Evolutionary conservation across 2,329 filamentous ascomycete genomes (phyloP).

Genomic region (Lojkania enalia): DNA sequence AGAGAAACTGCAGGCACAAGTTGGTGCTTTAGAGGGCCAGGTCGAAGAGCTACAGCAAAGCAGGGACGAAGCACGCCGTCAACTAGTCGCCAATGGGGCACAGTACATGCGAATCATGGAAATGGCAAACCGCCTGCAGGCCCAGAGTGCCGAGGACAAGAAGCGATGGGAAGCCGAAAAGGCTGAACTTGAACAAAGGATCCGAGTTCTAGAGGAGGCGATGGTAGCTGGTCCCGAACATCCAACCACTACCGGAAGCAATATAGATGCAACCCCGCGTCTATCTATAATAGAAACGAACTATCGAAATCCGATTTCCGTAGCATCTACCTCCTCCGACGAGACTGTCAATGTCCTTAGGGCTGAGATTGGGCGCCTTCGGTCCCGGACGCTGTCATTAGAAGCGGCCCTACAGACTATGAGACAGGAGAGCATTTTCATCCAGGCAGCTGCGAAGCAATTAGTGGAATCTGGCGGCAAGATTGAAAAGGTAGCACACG

Average conservation of each 20-base stretch:
- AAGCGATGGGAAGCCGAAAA: conserved; percentile 48
- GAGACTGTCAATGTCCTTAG: conserved; percentile 38
- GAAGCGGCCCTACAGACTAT: conserved; percentile 32
- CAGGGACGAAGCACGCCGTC: conserved; percentile 51
- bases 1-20: conserved; percentile 52
- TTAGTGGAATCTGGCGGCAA: conserved; percentile 32
- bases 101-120: conserved; percentile 58
- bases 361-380: conserved; percentile 33
- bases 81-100: conserved; percentile 49
- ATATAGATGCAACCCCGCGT: neutral
- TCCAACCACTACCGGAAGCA: conserved; percentile 4
- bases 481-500: conserved; percentile 23
- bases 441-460: conserved; percentile 30
- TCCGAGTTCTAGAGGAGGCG: conserved; percentile 42
- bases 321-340: conserved; percentile 13
- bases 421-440: conserved; percentile 31
- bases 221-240: conserved; percentile 28
- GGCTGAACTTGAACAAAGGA: conserved; percentile 38
- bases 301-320: neutral
- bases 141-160: conserved; percentile 48
- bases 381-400: conserved; percentile 31
- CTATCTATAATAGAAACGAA: conserved; percentile 10
- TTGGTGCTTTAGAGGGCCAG: conserved; percentile 53
- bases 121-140: conserved; percentile 53
- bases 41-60: conserved; percentile 54